A percentile compares a stretch with the other conserved stretches of the same genome.
Evolutionary conservation across 2,329 filamentous ascomycete genomes (phyloP).

Genomic region (Cercospora sesami): DNA sequence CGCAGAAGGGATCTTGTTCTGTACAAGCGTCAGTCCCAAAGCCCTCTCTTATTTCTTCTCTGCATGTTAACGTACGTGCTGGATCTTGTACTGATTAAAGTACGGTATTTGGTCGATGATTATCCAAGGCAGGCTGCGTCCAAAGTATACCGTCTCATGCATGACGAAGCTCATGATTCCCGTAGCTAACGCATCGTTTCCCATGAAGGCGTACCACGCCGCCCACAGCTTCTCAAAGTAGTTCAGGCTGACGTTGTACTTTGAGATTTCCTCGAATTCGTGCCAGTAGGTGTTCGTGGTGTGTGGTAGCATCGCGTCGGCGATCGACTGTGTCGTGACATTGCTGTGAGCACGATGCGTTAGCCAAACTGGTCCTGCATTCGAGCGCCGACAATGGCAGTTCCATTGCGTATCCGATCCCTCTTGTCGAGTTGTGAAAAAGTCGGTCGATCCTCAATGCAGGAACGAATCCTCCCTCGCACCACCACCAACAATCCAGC

Average conservation of each 20-base stretch:
- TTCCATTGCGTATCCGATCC: neutral
- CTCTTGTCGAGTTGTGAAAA: neutral
- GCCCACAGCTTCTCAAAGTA: constrained; percentile 87
- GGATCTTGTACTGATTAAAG: constrained; percentile 93
- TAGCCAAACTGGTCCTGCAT: neutral
- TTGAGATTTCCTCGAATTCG: constrained; percentile 64
- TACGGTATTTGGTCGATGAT: constrained; percentile 84
- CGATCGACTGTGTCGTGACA: constrained; percentile 37
- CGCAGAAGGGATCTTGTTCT: too few species aligned
- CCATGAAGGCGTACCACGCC: constrained; percentile 96
- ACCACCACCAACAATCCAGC: neutral
- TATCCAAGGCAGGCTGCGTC: constrained; percentile 85
- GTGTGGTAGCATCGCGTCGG: constrained; percentile 41
- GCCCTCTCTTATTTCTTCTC: too few species aligned
- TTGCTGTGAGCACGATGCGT: constrained; percentile 31
- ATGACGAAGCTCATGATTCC: constrained; percentile 96
- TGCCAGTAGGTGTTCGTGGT: constrained; percentile 62
- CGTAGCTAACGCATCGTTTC: constrained; percentile 93
- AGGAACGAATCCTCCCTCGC: constrained; percentile 9
- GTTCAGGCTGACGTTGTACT: constrained; percentile 82
- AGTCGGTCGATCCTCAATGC: constrained; percentile 4
- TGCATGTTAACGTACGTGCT: constrained; percentile 60
- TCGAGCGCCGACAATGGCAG: neutral
- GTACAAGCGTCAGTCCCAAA: too few species aligned
- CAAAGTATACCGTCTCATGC: constrained; percentile 95